Evolutionary conservation across 371 early-diverging fungal genomes (phyloP), one percentile per base, ranked within the genome.

Genomic region (Mortierella sp.): DNA sequence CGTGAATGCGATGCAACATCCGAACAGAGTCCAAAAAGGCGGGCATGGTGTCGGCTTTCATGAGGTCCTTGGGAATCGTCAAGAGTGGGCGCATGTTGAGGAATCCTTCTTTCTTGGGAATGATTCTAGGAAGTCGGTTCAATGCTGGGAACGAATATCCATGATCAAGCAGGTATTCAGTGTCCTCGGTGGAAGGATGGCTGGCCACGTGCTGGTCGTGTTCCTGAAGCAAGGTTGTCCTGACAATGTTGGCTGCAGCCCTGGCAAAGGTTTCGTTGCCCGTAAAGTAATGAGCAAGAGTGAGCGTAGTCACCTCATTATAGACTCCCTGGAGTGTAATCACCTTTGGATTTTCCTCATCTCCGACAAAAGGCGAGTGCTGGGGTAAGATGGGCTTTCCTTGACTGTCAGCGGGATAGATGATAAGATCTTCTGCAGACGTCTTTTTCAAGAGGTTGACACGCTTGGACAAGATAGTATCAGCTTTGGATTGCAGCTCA

Each of bases 71-170:
- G 45, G 74, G 72, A 23, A 69, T 73, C 26, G 72, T 65, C 25
- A 80, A 50, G 29, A 79, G 59, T 12, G 74, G 74, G 18, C 75
- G 75, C 4, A 71, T 52, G 44, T 48, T 63, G n/a, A 81, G 70
- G 19, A 70, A 70, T 68, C 86, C 86, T 14, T 79, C 73, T 57
- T 72, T 79, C 70, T 87, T 87, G 25, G 87, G 86, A 21, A 85
- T 85, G 9, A 84, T 80, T 57, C 87, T 82, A 19, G 89, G 85
- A 6, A 87, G 77, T 15, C 88, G 85, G 30, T 85, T 86, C 15
- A 89, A 66, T 28, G 87, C 85, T 16, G 90, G 90, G 70, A 89
- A 89, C 19, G 88, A 88, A 52, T 89, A 89, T 18, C 90, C 90
- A 70, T 89, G 88, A 29, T 89, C 90, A 15, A 88, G 84, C 51